Percentiles rank a stretch among this genome's conserved stretches.
Conservation (phyloP, 257 asterid genomes). For the Solanum chmielewskii region DNA sequence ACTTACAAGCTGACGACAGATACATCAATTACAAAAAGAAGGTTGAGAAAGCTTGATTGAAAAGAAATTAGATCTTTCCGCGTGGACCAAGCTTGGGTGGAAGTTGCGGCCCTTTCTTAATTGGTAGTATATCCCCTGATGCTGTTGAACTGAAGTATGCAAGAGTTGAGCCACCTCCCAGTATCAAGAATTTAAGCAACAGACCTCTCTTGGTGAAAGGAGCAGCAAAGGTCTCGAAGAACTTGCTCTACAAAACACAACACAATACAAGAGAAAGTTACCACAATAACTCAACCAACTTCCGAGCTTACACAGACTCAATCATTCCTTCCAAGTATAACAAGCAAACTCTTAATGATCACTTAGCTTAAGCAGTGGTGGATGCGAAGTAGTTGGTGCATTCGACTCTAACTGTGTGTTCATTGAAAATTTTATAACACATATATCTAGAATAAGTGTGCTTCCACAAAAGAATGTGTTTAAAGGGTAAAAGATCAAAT, state of each 20-base stretch:
- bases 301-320: background rate
- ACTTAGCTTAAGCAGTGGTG: background rate
- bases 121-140: constrained; percentile 75
- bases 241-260: constrained; percentile 61
- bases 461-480: background rate
- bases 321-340: background rate
- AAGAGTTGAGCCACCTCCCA: constrained; percentile 81
- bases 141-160: constrained; percentile 81
- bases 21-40: constrained; percentile 16
- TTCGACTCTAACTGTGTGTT: background rate
- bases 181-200: constrained; percentile 82
- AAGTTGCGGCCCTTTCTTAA: constrained; percentile 90
- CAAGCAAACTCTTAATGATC: background rate
- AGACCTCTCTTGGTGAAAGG: constrained; percentile 96
- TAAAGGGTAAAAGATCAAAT: background rate
- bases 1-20: constrained; percentile 46
- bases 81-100: constrained; percentile 89
- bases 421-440: background rate
- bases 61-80: constrained; percentile 50
- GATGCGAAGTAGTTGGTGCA: background rate
- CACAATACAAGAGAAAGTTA: background rate
- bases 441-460: background rate
- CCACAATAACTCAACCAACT: background rate
- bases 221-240: constrained; percentile 94
- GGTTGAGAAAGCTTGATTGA: background rate